phyloP scores from a whole-genome alignment of 2,329 filamentous ascomycete genomes.

The Alternaria panax region DNA sequence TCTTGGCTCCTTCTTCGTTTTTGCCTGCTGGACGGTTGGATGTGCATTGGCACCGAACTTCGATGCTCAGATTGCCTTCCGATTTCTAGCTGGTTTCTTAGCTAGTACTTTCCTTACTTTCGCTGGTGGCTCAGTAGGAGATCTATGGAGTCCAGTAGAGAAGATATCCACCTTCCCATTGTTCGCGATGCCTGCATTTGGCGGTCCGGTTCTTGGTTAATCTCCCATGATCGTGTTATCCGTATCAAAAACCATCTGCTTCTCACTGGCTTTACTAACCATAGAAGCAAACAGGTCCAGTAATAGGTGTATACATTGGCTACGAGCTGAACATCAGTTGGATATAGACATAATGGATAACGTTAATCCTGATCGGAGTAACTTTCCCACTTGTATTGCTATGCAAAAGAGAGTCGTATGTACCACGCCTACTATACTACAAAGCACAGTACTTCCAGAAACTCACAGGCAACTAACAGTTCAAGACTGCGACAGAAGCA shows the following conservation, averaged over 20 bases:
- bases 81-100: constrained; percentile 60
- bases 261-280: not conserved
- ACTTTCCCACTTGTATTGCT: constrained; percentile 19
- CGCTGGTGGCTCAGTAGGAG: constrained; percentile 28
- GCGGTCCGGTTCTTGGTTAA: constrained; percentile 25
- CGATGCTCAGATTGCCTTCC: constrained; percentile 57
- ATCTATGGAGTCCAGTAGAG: constrained; percentile 32
- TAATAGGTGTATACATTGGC: constrained; percentile 44
- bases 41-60: constrained; percentile 53
- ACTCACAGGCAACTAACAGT: constrained; percentile 53
- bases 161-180: constrained; percentile 36
- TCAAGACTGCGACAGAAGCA: constrained; percentile 56
- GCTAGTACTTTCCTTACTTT: constrained; percentile 47
- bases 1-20: constrained; percentile 32
- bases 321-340: constrained; percentile 28
- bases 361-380: constrained; percentile 30
- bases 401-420: constrained; percentile 33
- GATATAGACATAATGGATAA: constrained; percentile 40
- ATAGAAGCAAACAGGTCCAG: constrained; percentile 51
- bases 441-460: constrained; percentile 45
- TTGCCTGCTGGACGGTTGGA: constrained; percentile 44
- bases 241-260: not conserved
- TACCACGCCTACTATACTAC: constrained; percentile 36
- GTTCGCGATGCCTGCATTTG: constrained; percentile 28
- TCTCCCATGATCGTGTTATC: not conserved